Evolutionary conservation across 1,139 yeast species (phyloP), one percentile per base, ranked within the genome.

Genomic region (Taphrina sp.): DNA sequence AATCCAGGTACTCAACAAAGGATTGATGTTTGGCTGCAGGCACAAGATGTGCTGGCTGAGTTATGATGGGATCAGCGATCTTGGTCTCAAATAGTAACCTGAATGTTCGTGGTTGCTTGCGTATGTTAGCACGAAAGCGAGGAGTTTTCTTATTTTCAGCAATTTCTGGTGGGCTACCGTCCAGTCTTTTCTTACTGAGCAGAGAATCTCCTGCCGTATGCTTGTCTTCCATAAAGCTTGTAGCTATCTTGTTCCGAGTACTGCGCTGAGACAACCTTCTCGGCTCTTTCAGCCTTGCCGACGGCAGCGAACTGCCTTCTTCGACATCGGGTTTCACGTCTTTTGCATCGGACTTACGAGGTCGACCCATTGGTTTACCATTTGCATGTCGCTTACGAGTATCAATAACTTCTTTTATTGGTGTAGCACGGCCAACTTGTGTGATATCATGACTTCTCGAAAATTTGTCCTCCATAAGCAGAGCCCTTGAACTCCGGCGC

Each of bases 41-140:
- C 0, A 77, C 69, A 1, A 77, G 69, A 70, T 88, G 95, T 3
- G 80, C 76, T 1, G 96, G 96, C 66, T 88, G 90, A 0, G 95
- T 83, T 3, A 87, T 75, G 5, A 79, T 69, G 24, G 83, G 84
- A 8, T 76, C 24, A 12, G 54, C 46, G 5, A 31, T 28, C 4
- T n/a, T 26, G 12, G 22, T 24, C 16, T 33, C 44, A 19, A 49
- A 33, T 4, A 28, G 35, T 14, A 49, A 33, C 22, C 33, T 49
- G 46, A 49, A 19, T n/a, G 29, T 43, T n/a, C 26, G 24, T 1
- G 47, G 47, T 1, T 38, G 38, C 3, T 1, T 14, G 5, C 35
- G 45, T 8, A n/a, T 17, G 16, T 12, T 24, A 3, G 8, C 28
- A 14, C 19, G 2, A 2, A n/a, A 3, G 19, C n/a, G 22, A 23